Percentiles rank a stretch among this genome's conserved stretches.
Conservation (phyloP, 129 eudicot genomes). For the Flaveria linearis region DNA sequence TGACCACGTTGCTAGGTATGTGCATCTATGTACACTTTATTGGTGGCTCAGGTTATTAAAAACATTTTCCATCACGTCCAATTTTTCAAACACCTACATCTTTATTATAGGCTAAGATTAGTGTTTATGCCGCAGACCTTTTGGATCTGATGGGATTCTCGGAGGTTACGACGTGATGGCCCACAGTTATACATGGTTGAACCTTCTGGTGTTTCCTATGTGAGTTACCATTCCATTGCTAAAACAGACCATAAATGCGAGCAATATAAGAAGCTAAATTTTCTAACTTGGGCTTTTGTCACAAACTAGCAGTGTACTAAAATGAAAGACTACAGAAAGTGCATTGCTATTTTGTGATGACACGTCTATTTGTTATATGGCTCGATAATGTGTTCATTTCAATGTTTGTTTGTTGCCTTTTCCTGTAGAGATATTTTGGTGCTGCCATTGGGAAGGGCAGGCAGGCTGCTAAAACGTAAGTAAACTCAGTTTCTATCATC, state of each 20-base stretch:
- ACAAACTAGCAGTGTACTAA: background rate
- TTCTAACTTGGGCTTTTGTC: background rate
- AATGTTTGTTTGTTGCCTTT: slow-evolving; percentile 19
- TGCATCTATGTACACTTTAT: slow-evolving; percentile 89
- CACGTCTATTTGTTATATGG: background rate
- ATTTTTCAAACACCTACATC: background rate
- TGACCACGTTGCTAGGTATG: slow-evolving; percentile 96
- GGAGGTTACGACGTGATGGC: slow-evolving; percentile 99
- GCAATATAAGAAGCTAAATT: background rate
- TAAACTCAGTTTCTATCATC: slow-evolving; percentile 9
- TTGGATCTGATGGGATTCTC: slow-evolving; percentile 88
- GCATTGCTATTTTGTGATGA: background rate
- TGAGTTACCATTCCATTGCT: slow-evolving; percentile 46
- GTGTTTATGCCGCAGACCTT: slow-evolving; percentile 42
- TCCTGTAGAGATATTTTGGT: slow-evolving; percentile 83
- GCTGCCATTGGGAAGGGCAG: slow-evolving; percentile 98
- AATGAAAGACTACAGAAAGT: background rate
- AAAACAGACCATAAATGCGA: background rate
- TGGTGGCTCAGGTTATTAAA: slow-evolving; percentile 97
- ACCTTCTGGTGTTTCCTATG: slow-evolving; percentile 96
- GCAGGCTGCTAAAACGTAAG: slow-evolving; percentile 99
- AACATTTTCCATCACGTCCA: slow-evolving; percentile 2
- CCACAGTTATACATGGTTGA: slow-evolving; percentile 96
- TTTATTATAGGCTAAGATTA: slow-evolving; percentile 17
- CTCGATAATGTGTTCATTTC: background rate